Evolutionary conservation across 495 filamentous ascomycete genomes (phyloP).

Genomic region (Hypoxylon crocopeplum): DNA sequence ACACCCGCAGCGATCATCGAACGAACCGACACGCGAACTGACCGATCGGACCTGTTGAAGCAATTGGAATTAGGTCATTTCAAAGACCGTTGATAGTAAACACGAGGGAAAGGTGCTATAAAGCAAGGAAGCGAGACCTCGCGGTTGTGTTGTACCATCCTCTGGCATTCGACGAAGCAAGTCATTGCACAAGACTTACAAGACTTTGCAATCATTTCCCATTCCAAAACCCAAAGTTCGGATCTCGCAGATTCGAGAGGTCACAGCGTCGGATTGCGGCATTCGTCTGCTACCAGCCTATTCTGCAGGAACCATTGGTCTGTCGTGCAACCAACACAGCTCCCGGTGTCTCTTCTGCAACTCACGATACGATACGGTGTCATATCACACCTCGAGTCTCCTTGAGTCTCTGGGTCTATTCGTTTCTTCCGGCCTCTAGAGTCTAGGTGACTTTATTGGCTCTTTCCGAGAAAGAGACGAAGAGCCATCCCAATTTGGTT

Average conservation of each 20-base stretch:
- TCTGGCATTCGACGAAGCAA: conserved; percentile 1
- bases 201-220: conserved; percentile 20
- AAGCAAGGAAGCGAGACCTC: background rate
- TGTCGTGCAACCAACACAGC: conserved; percentile 25
- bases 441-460: conserved; percentile 13
- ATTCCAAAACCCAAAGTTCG: conserved; percentile 19
- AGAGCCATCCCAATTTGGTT: conserved; percentile 19
- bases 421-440: conserved; percentile 15
- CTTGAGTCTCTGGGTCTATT: conserved; percentile 15
- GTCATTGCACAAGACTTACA: conserved; percentile 20
- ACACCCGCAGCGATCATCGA: background rate
- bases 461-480: conserved; percentile 30
- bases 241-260: conserved; percentile 21
- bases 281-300: conserved; percentile 40
- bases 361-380: background rate
- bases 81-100: too few relatives aligned
- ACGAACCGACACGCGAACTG: conserved; percentile 8
- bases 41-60: too few relatives aligned
- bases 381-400: conserved; percentile 3
- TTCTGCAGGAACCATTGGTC: conserved; percentile 39
- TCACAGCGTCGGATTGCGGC: conserved; percentile 33
- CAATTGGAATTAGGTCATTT: conserved; percentile 8
- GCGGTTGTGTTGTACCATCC: too few relatives aligned
- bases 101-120: background rate
- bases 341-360: conserved; percentile 1